Base-by-base conservation (phyloP, 495 filamentous ascomycete genomes). In the Staphylotrichum longicolle region DNA sequence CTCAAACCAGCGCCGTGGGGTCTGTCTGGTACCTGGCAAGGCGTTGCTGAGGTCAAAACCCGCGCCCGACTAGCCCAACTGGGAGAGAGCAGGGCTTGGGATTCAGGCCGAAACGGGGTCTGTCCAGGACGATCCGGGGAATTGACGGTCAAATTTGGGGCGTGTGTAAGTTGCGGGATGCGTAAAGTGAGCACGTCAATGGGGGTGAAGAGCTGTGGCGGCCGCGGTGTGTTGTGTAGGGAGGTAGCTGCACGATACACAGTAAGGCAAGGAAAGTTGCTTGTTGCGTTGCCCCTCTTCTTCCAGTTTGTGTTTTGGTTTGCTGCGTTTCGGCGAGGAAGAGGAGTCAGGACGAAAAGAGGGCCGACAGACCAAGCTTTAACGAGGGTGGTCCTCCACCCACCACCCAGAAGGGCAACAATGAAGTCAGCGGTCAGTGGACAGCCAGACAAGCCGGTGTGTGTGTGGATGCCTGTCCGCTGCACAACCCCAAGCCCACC, bases 71-170 rank as follows among this genome's bases (percentile, higher is more conserved):
- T 61, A 60, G 37, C 51, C 42, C 41, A 30, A 54, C 30, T 32
- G 42, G 44, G 37, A 33, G 50, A 54, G 48, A 45, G 40, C 44
- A 30, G 35, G 57, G 7, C 42, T 44, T 44, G 42, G 40, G 51
- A 33, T 30, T 46, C 44, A 58, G 64, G 49, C 67, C 59, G 56
- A 66, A 65, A 61, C 54, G 57, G 63, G 70, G 46, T 56, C 47
- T 62, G 49, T 35, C 44, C 49, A 50, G 46, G 69, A 54, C 63
- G 67, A 69, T 73, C 69, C 70, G 70, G 69, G 62, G 58, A 66
- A 71, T 65, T 66, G 48, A 69, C 70, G 70, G 70, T 63, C 66
- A 72, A 71, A 69, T 72, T 69, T 71, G 53, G 27, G 46, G 52
- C 0, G 35, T 48, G 62, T 67, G 60, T 63, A 66, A 70, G 69